These are phyloP conservation scores for Metrosideros polymorpha DNA, from an alignment of 441 rosid genomes.

Conservation along the genomic window DNA sequence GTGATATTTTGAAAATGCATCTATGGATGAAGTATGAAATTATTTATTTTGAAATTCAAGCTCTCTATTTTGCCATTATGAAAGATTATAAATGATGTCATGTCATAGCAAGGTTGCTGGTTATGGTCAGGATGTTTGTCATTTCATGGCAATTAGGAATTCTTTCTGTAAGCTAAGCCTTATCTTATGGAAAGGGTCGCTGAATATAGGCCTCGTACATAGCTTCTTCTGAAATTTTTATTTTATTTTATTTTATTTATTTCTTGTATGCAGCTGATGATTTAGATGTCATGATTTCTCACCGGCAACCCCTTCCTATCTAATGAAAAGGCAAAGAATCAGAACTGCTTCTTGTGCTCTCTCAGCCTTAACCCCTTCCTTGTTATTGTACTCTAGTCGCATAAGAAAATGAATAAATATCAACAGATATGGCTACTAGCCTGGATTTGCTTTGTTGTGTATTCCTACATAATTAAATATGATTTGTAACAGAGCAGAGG, in stretches of 20 bases:
- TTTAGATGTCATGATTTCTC: neutral
- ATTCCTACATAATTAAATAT: conserved; percentile 19
- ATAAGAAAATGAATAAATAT: neutral
- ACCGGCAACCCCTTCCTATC: neutral
- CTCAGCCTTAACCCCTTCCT: neutral
- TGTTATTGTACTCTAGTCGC: neutral
- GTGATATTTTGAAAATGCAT: neutral
- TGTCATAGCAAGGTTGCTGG: neutral
- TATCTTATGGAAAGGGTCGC: neutral
- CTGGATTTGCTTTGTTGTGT: neutral
- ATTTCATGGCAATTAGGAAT: neutral
- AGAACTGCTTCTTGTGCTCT: neutral
- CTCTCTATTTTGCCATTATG: neutral
- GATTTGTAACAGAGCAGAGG: conserved; percentile 83
- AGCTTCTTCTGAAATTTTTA: neutral
- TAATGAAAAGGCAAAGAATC: neutral
- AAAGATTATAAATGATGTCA: neutral
- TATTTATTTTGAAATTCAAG: neutral
- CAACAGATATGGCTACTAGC: neutral
- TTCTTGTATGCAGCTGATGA: neutral
- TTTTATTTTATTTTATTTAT: neutral
- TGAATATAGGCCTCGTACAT: neutral
- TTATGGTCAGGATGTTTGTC: neutral
- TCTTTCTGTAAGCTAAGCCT: neutral
- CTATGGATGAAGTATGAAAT: neutral